These are phyloP conservation scores for Opeltia flavorubescens DNA, from an alignment of 495 filamentous ascomycete genomes.

Conservation along the genomic window DNA sequence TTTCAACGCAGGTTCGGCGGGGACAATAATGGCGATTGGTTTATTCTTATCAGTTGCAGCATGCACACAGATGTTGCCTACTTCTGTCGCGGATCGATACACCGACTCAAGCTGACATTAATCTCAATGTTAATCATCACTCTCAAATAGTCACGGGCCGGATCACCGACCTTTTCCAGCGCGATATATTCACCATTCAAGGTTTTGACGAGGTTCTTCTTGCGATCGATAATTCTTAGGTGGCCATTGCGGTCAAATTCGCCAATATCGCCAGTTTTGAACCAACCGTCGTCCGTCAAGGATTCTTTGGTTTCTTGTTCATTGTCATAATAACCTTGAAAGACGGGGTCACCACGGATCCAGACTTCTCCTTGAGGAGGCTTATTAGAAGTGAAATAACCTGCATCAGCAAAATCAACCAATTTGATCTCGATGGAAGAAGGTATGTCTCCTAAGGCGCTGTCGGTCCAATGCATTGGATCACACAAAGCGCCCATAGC, in stretches of 20 bases:
- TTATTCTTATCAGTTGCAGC: constrained; percentile 67
- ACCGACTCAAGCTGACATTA: constrained; percentile 61
- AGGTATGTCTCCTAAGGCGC: constrained; percentile 70
- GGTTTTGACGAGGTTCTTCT: constrained; percentile 52
- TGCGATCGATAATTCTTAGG: constrained; percentile 39
- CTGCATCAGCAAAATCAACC: constrained; percentile 88
- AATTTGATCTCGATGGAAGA: constrained; percentile 79
- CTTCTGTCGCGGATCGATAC: constrained; percentile 73
- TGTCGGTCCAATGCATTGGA: constrained; percentile 76
- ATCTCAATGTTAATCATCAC: background rate
- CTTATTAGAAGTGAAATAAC: constrained; percentile 73
- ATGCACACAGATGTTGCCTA: constrained; percentile 91
- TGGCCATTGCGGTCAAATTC: constrained; percentile 32
- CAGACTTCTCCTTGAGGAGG: constrained; percentile 63
- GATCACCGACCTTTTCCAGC: constrained; percentile 57
- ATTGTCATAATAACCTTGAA: constrained; percentile 36
- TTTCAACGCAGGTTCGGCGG: constrained; percentile 71
- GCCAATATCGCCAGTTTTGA: constrained; percentile 44
- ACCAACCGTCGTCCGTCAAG: constrained; percentile 38
- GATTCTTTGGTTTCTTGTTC: constrained; percentile 32
- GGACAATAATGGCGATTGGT: constrained; percentile 90
- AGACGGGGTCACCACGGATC: constrained; percentile 47
- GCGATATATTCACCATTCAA: constrained; percentile 95
- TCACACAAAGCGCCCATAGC: constrained; percentile 91
- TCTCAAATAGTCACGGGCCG: background rate